Base-by-base conservation (phyloP, 495 filamentous ascomycete species). In the Glutinoglossum americanum region DNA sequence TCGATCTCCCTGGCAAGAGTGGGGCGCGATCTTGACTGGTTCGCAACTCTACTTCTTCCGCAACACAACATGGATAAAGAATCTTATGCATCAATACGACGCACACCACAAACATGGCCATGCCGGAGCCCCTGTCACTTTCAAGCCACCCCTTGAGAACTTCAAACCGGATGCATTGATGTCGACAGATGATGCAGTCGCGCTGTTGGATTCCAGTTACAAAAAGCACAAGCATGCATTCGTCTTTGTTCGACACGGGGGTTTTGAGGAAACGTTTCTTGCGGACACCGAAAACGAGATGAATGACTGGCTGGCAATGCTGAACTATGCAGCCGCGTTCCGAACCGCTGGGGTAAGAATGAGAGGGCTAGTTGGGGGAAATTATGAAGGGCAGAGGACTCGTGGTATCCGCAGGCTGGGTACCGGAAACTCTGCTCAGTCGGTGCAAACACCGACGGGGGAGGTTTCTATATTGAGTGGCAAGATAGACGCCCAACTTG, bases 191-290 rank as follows among this genome's bases (percentile, higher is more conserved):
- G 82, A 90, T 62, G 86, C 88, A 1, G 93, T 97, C 15, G 89
- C 90, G 11, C 71, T 99, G 30, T 71, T 88, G 58, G 92, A 99
- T 66, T 73, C 77, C 15, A 83, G 71, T 37, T 99, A 99, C 66
- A 94, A 80, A 66, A 96, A 93, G 67, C 92, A 99, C 68, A 99
- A 97, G 67, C 76, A 97, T 66, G 87, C 93, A 0, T 94, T 99
- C 65, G 74, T 89, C 5, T 89, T 95, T 62, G 83, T 94, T 48
- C 76, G 87, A n/a, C 86, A 88, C 58, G 86, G 87, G 55, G 83
- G 87, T 0, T 71, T 93, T 19, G 90, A 97, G 64, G 92, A 99
- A 65, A 81, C 85, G 13, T 85, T 99, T 57, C 73, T 99, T 23
- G 89, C 92, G 3, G 85, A 93, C 60, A 84, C 76, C 30, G 93